Conservation (phyloP, 2,329 filamentous ascomycete species). For the Pleoardoris graminearum region DNA sequence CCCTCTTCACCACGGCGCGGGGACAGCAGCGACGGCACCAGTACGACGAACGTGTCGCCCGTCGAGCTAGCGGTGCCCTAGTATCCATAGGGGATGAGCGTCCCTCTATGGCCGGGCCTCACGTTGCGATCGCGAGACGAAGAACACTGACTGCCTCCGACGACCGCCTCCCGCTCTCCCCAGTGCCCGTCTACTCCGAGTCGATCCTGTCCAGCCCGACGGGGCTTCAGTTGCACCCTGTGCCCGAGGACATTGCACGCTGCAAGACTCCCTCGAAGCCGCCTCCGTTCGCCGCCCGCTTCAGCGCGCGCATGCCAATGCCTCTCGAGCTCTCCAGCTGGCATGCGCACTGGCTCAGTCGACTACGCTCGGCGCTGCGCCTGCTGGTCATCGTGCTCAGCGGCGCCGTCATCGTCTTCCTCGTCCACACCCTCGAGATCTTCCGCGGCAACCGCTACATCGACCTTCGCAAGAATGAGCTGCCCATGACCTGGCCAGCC, state of each 20-base stretch:
- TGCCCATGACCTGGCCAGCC: constrained; percentile 45
- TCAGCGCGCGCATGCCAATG: constrained; percentile 33
- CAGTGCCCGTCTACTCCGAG: constrained; percentile 17
- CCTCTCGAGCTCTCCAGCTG: constrained; percentile 30
- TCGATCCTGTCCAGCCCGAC: constrained; percentile 23
- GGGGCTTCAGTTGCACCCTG: constrained; percentile 22
- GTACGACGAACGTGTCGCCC: constrained; percentile 8
- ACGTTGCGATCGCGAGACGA: constrained; percentile 20
- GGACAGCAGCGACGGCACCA: constrained; percentile 9
- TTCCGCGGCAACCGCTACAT: constrained; percentile 41
- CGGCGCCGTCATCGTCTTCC: constrained; percentile 40
- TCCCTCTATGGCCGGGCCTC: constrained; percentile 22
- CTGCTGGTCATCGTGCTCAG: constrained; percentile 44
- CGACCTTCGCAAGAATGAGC: constrained; percentile 42
- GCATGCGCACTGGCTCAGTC: constrained; percentile 41
- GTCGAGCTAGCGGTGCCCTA: constrained; percentile 7
- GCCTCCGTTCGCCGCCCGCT: constrained; percentile 14
- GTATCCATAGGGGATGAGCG: neutral
- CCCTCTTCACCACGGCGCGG: constrained; percentile 6
- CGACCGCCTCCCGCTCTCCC: constrained; percentile 20
- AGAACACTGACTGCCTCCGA: constrained; percentile 11
- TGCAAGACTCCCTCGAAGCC: constrained; percentile 13
- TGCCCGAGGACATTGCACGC: constrained; percentile 24
- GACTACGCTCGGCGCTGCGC: constrained; percentile 41
- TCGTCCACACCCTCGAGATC: constrained; percentile 43